Base-by-base conservation (phyloP, 495 filamentous ascomycete genomes). In the Penicillium silybi region DNA sequence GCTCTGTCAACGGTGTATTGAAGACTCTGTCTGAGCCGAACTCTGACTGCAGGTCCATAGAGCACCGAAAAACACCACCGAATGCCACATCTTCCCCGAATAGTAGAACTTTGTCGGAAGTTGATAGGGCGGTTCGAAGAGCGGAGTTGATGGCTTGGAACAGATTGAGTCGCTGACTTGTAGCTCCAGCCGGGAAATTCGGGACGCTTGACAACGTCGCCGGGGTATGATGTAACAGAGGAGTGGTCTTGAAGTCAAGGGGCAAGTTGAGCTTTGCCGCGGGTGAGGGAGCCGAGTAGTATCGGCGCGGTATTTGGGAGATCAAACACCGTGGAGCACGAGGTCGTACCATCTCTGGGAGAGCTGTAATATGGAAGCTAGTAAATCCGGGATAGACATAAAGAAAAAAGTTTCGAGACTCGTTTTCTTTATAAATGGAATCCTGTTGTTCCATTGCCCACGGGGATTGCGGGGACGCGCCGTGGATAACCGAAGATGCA, bases 21-120 rank as follows among this genome's bases (percentile, higher is more conserved):
- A 98, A 98, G 25, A 98, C 91, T 44, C 95, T 78, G 52, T 92
- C 88, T 16, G 82, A 78, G 4, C 93, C 93, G 66, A 93, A 97
- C 48, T 87, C 86, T 40, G 86, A 85, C 20, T 89, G 82, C 9
- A 98, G 81, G 60, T 92, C 88, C 84, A 90, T 90, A 37, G 88
- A 92, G 71, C 92, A 97, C 27, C 93, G 85, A 68, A 98, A 98
- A 18, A 98, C 93, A 23, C 93, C 93, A 13, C 93, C 93, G 58
- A 98, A 98, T 32, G 92, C 87, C 19, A 98, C 89, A 66, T 98
- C 93, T 73, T 98, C 93, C 41, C 93, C 93, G 54, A 98, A 98
- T 27, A 98, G 80, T 38, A 96, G 73, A 20, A 95, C 90, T 18
- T 85, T 85, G 50, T 92, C 88, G 56, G 96, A 92, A 15, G 85